A percentile compares a stretch with the other conserved stretches of the same genome.
phyloP scores from a whole-genome alignment of 768 basidiomycete genomes.

The Termitomyces sp. region DNA sequence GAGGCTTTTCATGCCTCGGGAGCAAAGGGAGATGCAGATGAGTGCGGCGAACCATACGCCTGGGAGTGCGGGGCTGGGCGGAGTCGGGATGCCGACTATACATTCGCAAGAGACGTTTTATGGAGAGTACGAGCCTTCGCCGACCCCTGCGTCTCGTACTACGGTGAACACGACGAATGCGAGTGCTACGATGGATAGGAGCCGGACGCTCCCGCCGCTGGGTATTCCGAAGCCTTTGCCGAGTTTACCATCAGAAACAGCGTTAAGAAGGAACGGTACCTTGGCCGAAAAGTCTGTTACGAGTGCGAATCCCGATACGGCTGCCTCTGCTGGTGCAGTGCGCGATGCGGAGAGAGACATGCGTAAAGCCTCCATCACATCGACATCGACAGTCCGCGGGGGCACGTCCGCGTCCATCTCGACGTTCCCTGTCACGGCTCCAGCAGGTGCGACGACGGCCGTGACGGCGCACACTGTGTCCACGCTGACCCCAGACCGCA shows the following conservation, averaged over 20 bases:
- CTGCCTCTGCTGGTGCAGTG: constrained; percentile 1
- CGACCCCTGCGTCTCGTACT: constrained; percentile 35
- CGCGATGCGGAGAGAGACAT: constrained; percentile 21
- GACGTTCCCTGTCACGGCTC: constrained; percentile 35
- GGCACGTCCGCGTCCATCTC: constrained; percentile 3
- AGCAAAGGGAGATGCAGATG: constrained; percentile 42
- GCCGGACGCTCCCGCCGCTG: constrained; percentile 42
- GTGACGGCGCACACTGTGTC: constrained; percentile 63
- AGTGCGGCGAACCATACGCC: neutral
- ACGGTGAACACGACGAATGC: constrained; percentile 14
- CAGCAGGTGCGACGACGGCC: constrained; percentile 58
- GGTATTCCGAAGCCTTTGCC: constrained; percentile 57
- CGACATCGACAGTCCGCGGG: constrained; percentile 43
- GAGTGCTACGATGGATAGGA: constrained; percentile 28
- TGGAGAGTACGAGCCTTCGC: constrained; percentile 34
- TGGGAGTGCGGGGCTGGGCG: neutral
- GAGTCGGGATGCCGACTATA: constrained; percentile 24
- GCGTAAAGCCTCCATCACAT: constrained; percentile 28
- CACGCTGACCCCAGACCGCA: constrained; percentile 12
- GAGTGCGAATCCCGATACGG: neutral
- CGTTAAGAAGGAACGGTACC: constrained; percentile 24
- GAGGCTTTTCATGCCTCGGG: constrained; percentile 53
- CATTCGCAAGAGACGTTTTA: constrained; percentile 41
- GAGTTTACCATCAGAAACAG: constrained; percentile 40
- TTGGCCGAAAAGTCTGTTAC: neutral